These are phyloP conservation scores for Amylostereum areolatum DNA, from an alignment of 1,284 basidiomycete genomes.

Conservation along the genomic window DNA sequence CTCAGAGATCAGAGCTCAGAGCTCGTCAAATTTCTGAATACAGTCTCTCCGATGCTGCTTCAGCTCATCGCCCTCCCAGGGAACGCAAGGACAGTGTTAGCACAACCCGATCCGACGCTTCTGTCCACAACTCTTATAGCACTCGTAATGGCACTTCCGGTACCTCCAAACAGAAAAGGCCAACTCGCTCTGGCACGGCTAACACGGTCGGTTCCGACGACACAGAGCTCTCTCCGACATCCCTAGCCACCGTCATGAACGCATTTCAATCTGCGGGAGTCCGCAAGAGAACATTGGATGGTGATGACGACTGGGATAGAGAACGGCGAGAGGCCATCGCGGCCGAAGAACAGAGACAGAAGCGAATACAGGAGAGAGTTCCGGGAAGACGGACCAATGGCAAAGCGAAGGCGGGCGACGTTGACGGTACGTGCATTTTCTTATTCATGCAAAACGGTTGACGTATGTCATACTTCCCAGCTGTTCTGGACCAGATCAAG, in stretches of 20 bases:
- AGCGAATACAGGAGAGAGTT: constrained; percentile 58
- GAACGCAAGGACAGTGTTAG: constrained; percentile 21
- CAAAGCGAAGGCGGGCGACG: constrained; percentile 59
- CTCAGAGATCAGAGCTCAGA: constrained; percentile 25
- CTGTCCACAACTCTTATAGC: constrained; percentile 14
- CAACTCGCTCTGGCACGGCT: constrained; percentile 8
- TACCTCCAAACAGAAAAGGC: constrained; percentile 8
- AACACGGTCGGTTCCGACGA: constrained; percentile 15
- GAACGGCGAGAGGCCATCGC: constrained; percentile 55
- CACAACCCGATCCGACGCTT: constrained; percentile 17
- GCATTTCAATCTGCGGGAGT: constrained; percentile 62
- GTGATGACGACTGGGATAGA: constrained; percentile 36
- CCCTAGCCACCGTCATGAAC: constrained; percentile 53
- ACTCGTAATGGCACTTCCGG: constrained; percentile 13
- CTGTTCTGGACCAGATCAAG: constrained; percentile 78
- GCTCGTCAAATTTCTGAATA: constrained; percentile 24
- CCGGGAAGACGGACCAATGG: constrained; percentile 50
- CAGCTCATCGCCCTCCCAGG: constrained; percentile 20
- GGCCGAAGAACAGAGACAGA: constrained; percentile 53
- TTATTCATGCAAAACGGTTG: neutral
- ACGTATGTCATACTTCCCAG: constrained; percentile 30
- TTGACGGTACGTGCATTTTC: constrained; percentile 59
- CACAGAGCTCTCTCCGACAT: constrained; percentile 28
- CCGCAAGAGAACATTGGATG: constrained; percentile 48
- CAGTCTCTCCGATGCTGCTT: constrained; percentile 23